phyloP scores from a whole-genome alignment of 2,329 filamentous ascomycete species.

The Hortaea werneckii region DNA sequence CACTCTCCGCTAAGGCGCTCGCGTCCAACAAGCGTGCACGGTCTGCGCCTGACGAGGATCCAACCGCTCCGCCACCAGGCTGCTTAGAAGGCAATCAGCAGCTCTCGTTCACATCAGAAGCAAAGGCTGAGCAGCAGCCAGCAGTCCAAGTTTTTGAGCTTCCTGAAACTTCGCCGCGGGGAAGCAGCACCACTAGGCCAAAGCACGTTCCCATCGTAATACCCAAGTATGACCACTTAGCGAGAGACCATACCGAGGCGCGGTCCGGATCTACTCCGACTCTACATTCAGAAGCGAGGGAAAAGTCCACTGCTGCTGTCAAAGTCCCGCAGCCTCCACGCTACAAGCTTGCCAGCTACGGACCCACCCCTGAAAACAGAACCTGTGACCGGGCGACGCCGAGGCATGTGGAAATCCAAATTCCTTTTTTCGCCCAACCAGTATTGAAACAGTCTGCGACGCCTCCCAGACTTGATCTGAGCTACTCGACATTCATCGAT shows the following conservation, averaged over 20 bases:
- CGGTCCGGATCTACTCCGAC: constrained; percentile 8
- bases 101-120: neutral
- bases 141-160: constrained; percentile 8
- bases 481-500: constrained; percentile 13
- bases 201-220: constrained; percentile 38
- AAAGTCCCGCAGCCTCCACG: neutral
- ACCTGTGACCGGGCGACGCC: constrained; percentile 5
- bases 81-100: neutral
- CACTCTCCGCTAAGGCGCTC: constrained; percentile 8
- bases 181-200: constrained; percentile 16
- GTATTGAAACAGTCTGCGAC: constrained; percentile 28
- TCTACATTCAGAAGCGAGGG: constrained; percentile 6
- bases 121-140: neutral
- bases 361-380: neutral
- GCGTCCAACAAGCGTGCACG: constrained; percentile 7
- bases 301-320: neutral
- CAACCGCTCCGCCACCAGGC: neutral
- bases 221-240: constrained; percentile 29
- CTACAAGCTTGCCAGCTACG: neutral
- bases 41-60: neutral
- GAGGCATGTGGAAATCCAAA: constrained; percentile 42
- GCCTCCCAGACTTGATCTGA: constrained; percentile 17
- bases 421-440: constrained; percentile 36
- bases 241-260: constrained; percentile 2
- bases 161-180: constrained; percentile 10